Conservation (phyloP, 495 filamentous ascomycete species). For the Xylaria acuta region DNA sequence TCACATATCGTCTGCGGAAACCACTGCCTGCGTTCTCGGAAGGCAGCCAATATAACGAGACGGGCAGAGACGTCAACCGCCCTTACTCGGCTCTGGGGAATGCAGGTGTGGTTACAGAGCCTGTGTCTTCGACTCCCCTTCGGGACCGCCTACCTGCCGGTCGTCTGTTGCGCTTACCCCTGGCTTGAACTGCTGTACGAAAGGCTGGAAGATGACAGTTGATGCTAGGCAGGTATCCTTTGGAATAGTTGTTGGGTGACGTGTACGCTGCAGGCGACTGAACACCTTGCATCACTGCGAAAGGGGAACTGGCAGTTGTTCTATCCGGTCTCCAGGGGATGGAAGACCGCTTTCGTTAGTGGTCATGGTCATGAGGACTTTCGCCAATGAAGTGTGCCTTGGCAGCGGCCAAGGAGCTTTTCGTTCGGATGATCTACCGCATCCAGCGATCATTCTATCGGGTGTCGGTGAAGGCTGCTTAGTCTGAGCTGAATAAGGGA, state of each 20-base stretch:
- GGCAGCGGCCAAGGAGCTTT: slow-evolving; percentile 14
- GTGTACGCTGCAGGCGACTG: slow-evolving; percentile 22
- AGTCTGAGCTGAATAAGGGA: slow-evolving; percentile 26
- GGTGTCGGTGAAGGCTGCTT: slow-evolving; percentile 23
- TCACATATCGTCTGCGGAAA: slow-evolving; percentile 3
- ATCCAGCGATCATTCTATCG: slow-evolving; percentile 27
- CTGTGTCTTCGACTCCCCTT: slow-evolving; percentile 5
- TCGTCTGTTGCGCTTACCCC: slow-evolving; percentile 21
- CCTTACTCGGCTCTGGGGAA: not conserved
- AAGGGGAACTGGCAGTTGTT: slow-evolving; percentile 9
- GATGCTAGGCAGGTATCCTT: slow-evolving; percentile 6
- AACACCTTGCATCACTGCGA: slow-evolving; percentile 14
- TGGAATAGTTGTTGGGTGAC: slow-evolving; percentile 21
- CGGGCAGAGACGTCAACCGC: slow-evolving; percentile 16
- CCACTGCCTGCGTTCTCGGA: not conserved
- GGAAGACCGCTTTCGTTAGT: slow-evolving; percentile 1
- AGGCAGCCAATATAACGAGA: not conserved
- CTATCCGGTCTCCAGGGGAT: not conserved
- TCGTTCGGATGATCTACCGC: slow-evolving; percentile 24
- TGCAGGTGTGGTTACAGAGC: slow-evolving; percentile 24
- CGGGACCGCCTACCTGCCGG: slow-evolving; percentile 17
- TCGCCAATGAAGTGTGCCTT: slow-evolving; percentile 19
- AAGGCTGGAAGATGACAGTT: slow-evolving; percentile 6
- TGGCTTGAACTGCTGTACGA: slow-evolving; percentile 1
- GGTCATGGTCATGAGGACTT: slow-evolving; percentile 14